Conservation (phyloP, 2,329 filamentous ascomycete genomes). For the Phoma sp. region DNA sequence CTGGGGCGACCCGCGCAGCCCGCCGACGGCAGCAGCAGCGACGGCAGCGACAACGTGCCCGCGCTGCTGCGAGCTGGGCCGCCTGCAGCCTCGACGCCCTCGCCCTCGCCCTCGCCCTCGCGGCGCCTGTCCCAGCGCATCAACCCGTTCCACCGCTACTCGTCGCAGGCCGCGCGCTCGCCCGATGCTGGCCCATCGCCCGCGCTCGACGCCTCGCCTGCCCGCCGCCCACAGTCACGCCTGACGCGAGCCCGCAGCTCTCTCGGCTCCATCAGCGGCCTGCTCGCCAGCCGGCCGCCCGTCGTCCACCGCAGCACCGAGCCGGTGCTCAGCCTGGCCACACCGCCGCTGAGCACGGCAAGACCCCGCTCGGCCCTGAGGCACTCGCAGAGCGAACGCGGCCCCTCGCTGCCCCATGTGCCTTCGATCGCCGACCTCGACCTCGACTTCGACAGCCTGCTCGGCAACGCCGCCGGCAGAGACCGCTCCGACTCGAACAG, state of each 20-base stretch:
- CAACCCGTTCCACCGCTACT: conserved; percentile 41
- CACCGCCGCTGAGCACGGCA: conserved; percentile 23
- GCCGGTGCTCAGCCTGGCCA: conserved; percentile 20
- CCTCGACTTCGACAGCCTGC: conserved; percentile 48
- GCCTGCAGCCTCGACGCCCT: conserved; percentile 20
- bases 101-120: conserved; percentile 23
- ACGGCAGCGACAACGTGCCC: neutral
- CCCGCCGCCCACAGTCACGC: conserved; percentile 40
- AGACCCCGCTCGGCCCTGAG: conserved; percentile 29
- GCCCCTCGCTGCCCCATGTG: conserved; percentile 42
- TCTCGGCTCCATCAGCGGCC: conserved; percentile 43
- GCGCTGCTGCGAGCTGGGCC: conserved; percentile 18
- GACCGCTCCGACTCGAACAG: conserved; percentile 28
- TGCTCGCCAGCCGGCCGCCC: conserved; percentile 41
- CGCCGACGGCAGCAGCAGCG: conserved; percentile 7
- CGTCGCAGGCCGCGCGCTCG: conserved; percentile 36
- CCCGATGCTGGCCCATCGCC: conserved; percentile 42
- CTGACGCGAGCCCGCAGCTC: conserved; percentile 47
- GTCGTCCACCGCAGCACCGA: conserved; percentile 28
- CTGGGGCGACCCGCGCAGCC: no score
- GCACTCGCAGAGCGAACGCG: conserved; percentile 36
- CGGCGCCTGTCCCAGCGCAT: conserved; percentile 33
- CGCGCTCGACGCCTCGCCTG: conserved; percentile 6
- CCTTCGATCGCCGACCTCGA: conserved; percentile 47
- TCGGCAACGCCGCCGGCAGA: conserved; percentile 8